Percentiles rank a stretch among this genome's conserved stretches.
Conservation (phyloP, 495 filamentous ascomycete species). For the Xylaria venustula region DNA sequence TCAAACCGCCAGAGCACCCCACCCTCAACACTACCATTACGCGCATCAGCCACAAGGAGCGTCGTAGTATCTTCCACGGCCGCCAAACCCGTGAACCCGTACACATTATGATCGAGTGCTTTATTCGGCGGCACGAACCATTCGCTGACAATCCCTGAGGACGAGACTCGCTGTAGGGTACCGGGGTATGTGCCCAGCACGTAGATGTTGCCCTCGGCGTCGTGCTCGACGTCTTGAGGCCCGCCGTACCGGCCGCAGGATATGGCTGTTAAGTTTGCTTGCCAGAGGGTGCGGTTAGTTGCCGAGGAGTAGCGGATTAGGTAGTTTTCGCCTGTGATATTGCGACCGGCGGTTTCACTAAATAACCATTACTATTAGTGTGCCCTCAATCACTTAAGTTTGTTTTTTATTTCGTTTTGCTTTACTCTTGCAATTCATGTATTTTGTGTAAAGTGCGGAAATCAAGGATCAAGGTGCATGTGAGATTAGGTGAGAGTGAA, state of each 20-base stretch:
- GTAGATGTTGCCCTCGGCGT: conserved; percentile 32
- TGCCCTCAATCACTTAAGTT: no score
- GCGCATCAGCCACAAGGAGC: conserved; percentile 26
- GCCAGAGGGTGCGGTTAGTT: conserved; percentile 23
- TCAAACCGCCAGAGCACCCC: conserved; percentile 34
- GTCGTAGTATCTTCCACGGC: conserved; percentile 21
- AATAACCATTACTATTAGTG: no score
- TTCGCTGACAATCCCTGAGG: conserved; percentile 20
- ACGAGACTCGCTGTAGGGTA: conserved; percentile 25
- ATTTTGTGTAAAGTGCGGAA: no score
- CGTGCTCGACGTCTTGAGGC: conserved; percentile 34
- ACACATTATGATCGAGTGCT: conserved; percentile 15
- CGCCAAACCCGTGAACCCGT: conserved; percentile 31
- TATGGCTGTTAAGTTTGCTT: conserved; percentile 26
- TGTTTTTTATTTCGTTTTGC: no score
- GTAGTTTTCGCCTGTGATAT: conserved; percentile 30
- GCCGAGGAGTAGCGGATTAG: conserved; percentile 22
- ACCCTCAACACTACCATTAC: conserved; percentile 21
- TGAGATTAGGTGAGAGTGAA: background rate
- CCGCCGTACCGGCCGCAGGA: conserved; percentile 28
- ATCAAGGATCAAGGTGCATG: no score
- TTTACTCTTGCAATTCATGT: no score
- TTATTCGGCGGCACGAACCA: conserved; percentile 23
- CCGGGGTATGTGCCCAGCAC: conserved; percentile 34
- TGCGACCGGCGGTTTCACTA: conserved; percentile 27